Evolutionary conservation across 768 basidiomycete species (phyloP), one percentile per base, ranked within the genome.

Genomic region (Boletus patriciae): DNA sequence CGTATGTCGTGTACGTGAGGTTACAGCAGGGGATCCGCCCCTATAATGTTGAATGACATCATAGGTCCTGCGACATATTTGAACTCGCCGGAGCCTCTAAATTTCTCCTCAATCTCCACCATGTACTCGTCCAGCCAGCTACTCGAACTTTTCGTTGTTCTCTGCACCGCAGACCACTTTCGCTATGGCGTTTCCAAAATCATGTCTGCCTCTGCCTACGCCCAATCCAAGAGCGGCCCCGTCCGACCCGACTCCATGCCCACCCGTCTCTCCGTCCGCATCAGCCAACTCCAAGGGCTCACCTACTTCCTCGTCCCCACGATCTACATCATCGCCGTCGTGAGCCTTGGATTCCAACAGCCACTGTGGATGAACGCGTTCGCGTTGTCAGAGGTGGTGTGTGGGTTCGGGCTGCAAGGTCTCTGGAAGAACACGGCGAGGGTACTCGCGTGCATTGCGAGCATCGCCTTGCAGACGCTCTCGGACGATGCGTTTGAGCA

Each of bases 51-150:
- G 4, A 10, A 47, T 47, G 33, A 34, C 46, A 23, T 44, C 13
- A 50, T 29, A 31, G n/a, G n/a, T n/a, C n/a, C n/a, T n/a, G n/a
- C n/a, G n/a, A n/a, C n/a, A n/a, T n/a, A n/a, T n/a, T n/a, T n/a
- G n/a, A n/a, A n/a, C n/a, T n/a, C n/a, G n/a, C 29, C 29, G 29
- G 29, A 31, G 29, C 18, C 23, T 38, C 48, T 45, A 23, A 1
- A 23, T 25, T 23, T 18, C 31, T 42, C 19, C 7, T 29, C 29
- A 40, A 40, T 15, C n/a, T 29, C 27, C 36, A 56, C 19, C 44
- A 57, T 57, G 56, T 46, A 25, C 31, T 40, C 56, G 2, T 57
- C 54, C 4, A 29, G 15, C 37, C 54, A 46, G 19, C 7, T 57
- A 11, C 45, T 57, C 13, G 45, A 57, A 15, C 38, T 57, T 18